Base-by-base conservation (phyloP, 768 basidiomycete genomes). In the Agaricus sinodeliciosus region DNA sequence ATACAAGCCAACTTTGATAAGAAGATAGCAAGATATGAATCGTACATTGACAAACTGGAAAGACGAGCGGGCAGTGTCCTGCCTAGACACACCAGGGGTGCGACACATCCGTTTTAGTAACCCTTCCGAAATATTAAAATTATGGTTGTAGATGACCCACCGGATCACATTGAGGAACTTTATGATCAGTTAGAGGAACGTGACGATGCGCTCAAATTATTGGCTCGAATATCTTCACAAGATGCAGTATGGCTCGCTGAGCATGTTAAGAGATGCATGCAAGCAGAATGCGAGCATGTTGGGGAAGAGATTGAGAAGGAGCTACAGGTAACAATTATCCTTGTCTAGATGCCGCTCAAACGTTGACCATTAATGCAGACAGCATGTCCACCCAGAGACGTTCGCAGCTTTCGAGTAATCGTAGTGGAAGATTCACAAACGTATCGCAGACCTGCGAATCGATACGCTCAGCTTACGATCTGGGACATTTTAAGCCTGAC, bases 391-490 rank as follows among this genome's bases (percentile, higher is more conserved):
- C 74, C 82, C 2, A 81, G 94, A 5, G 69, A 88, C 19, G 83
- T 92, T 11, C 80, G 84, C 39, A 81, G 75, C 48, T 93, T 95
- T 68, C 75, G 90, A 40, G 80, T 94, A 4, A 62, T 93, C 13
- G 71, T 82, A 12, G 75, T 85, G 13, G 70, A 78, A 57, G 94
- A 89, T 62, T 78, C 80, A 15, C 72, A 73, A 34, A 84, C 81
- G 25, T 58, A 62, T 0, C 74, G 76, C 55, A 71, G 76, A 48
- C 73, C 76, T 0, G 70, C 79, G 7, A 70, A 77, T 55, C 77
- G 90, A 46, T 73, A 69, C 1, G 93, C 84, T 0, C 87, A 90
- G 63, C 58, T 97, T 49, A 94, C 87, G 0, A 77, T 94, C 3
- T 94, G 90, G 90, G 90, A 94, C 60, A 84, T 80, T 2, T 67